Evolutionary conservation across 192 early-diverging fungal species (phyloP), one percentile per base, ranked within the genome.

Genomic region (Jimgerdemannia lactiflua): DNA sequence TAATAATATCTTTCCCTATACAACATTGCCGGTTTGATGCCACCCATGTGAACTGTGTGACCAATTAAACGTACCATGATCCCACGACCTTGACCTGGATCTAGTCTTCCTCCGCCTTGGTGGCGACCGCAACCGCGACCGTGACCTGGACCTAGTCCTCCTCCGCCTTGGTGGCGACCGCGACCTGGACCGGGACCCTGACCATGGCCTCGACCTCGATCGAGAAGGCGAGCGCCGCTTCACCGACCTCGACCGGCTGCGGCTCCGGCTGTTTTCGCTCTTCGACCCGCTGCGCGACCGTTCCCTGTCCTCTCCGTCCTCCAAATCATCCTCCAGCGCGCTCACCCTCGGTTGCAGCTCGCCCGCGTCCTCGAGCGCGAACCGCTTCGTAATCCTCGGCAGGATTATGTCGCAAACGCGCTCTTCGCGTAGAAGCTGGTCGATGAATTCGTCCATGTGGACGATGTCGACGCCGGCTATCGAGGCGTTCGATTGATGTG

Each of bases 371-470:
- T 97, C 98, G 6, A 98, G 81, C 11, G 92, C 81, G 74, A 93
- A 77, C 10, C 97, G 88, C 42, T 92, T 93, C 4, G 89, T 89
- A 18, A 99, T 74, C 41, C 91, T 86, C 3, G 98, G 98, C 42
- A 99, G 79, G n/a, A 96, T 94, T 3, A 93, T 90, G 82, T 95
- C 94, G 74, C 94, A 98, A 3, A 95, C 93, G 43, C 91, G 88
- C 17, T 94, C 90, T 39, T 93, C 89, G 11, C 85, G 78, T 68
- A 99, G 83, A 29, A 99, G 82, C 39, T 91, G 82, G 78, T 99
- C 95, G 42, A 96, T 88, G 79, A 98, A 97, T 79, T 95, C 92
- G 75, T 98, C 97, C 91, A 99, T 91, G 75, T 89, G 84, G 4
- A 91, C 90, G 8, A 87, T 77, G 29, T 65, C 44, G 76, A 74